Evolutionary conservation across 805 yeast species (phyloP).

Genomic region (Metschnikowia drakensbergensis): DNA sequence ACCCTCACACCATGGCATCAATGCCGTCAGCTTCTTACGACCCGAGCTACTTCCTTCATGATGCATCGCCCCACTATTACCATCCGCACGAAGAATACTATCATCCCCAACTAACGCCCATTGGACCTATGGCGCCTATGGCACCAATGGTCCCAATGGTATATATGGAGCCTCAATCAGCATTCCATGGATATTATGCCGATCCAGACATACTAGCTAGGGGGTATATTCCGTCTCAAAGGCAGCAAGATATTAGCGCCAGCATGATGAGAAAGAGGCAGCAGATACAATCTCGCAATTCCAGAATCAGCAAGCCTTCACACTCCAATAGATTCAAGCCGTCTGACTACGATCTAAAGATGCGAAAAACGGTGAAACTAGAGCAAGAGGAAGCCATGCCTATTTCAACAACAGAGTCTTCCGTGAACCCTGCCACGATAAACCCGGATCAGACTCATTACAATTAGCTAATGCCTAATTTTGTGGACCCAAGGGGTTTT

Average conservation of each 20-base stretch:
- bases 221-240: slow-evolving; percentile 18
- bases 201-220: slow-evolving; percentile 10
- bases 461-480: neutral
- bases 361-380: slow-evolving; percentile 9
- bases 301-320: slow-evolving; percentile 13
- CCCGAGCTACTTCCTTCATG: slow-evolving; percentile 6
- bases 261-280: slow-evolving; percentile 33
- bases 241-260: slow-evolving; percentile 33
- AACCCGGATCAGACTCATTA: slow-evolving; percentile 1
- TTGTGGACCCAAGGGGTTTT: neutral
- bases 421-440: neutral
- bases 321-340: slow-evolving; percentile 1
- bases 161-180: slow-evolving; percentile 8
- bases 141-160: slow-evolving; percentile 7
- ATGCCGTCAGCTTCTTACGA: slow-evolving; percentile 9
- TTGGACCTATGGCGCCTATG: slow-evolving; percentile 9
- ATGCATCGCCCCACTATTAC: slow-evolving; percentile 6
- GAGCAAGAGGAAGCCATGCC: slow-evolving; percentile 6
- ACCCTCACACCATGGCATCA: slow-evolving; percentile 9
- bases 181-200: slow-evolving; percentile 6
- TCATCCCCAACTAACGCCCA: slow-evolving; percentile 7
- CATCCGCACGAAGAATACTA: slow-evolving; percentile 11
- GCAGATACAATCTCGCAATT: slow-evolving; percentile 19
- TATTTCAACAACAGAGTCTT: slow-evolving; percentile 10
- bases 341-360: slow-evolving; percentile 9